A percentile compares a stretch with the other conserved stretches of the same genome.
These are phyloP conservation scores for Tulasnella sp. DNA, from an alignment of 768 basidiomycete species.

Conservation along the genomic window DNA sequence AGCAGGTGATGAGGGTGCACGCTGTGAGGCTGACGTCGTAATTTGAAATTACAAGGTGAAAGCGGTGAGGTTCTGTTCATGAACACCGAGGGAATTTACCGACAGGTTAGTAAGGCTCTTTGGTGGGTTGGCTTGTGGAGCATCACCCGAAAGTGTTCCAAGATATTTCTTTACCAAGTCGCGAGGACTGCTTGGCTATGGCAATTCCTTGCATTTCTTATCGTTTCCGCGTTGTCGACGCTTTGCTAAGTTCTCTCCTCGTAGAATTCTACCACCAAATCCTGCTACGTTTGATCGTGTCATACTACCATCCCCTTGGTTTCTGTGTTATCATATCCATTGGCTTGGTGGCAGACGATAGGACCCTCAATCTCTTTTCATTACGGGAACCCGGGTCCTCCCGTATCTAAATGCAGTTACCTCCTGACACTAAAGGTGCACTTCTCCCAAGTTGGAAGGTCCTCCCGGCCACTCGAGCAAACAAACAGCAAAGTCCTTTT, in stretches of 20 bases:
- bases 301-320: background rate
- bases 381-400: background rate
- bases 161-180: background rate
- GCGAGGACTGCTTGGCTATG: background rate
- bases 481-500: background rate
- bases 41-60: slow-evolving; percentile 41
- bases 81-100: slow-evolving; percentile 75
- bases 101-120: slow-evolving; percentile 96
- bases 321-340: background rate
- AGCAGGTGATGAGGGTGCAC: slow-evolving; percentile 47
- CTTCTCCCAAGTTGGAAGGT: background rate
- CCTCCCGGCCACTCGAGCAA: background rate
- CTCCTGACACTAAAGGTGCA: too few species aligned
- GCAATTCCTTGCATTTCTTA: background rate
- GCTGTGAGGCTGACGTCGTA: slow-evolving; percentile 52
- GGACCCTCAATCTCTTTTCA: slow-evolving; percentile 5
- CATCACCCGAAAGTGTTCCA: slow-evolving; percentile 58
- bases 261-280: background rate
- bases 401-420: background rate
- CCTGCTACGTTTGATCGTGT: background rate
- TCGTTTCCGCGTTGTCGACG: background rate
- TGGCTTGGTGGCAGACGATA: too few species aligned
- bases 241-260: background rate
- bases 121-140: slow-evolving; percentile 93
- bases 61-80: too few species aligned